Evolutionary conservation across 2,329 filamentous ascomycete species (phyloP).

Genomic region (Verticillium isaacii): DNA sequence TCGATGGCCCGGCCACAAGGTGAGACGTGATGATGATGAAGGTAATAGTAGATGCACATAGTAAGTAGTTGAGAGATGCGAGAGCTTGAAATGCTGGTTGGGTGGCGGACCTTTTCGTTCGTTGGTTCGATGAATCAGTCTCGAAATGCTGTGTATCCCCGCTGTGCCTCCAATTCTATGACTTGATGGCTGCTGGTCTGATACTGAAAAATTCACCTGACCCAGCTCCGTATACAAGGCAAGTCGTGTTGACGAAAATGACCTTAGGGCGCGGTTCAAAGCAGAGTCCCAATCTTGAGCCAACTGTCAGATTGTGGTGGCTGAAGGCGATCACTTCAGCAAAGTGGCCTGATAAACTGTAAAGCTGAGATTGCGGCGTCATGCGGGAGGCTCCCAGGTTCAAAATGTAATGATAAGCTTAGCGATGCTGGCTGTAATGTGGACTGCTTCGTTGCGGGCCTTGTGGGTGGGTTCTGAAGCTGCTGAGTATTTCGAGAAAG

Average conservation of each 20-base stretch:
- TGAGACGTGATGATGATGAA: constrained; percentile 45
- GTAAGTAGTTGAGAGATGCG: too few relatives aligned
- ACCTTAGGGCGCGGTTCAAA: too few relatives aligned
- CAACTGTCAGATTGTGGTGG: not conserved
- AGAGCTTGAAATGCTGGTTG: too few relatives aligned
- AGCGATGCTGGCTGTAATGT: not conserved
- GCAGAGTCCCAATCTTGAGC: not conserved
- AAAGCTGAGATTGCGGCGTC: not conserved
- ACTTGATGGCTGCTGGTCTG: not conserved
- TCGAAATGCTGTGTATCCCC: not conserved
- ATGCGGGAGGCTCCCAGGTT: not conserved
- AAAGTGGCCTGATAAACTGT: not conserved
- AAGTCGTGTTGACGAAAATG: not conserved
- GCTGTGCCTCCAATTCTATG: too few relatives aligned
- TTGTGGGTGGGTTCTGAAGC: not conserved
- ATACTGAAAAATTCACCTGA: not conserved
- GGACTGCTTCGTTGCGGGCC: not conserved
- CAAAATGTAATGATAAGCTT: not conserved
- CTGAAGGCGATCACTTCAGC: not conserved
- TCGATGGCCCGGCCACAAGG: constrained; percentile 36
- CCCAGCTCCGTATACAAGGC: not conserved
- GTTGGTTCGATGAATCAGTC: not conserved
- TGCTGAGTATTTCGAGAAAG: not conserved
- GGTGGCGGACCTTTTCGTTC: not conserved
- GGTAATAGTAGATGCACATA: constrained; percentile 48